These are phyloP conservation scores for Licmophora abbreviata DNA, from an alignment of 108 stramenopile genomes.

Conservation along the genomic window DNA sequence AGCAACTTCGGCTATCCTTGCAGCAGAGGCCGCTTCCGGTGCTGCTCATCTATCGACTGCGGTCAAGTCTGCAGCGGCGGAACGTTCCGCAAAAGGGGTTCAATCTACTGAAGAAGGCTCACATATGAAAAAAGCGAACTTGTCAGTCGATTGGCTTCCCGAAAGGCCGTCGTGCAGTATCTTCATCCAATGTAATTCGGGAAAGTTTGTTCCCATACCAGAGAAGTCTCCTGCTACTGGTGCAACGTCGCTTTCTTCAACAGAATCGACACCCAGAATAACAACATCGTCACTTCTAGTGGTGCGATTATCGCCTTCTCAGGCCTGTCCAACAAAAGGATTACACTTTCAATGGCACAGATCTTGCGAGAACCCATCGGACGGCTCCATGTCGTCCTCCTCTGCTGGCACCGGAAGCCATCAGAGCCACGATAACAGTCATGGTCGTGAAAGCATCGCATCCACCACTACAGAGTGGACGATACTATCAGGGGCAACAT, in stretches of 20 bases:
- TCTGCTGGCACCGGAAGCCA: no score
- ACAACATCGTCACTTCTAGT: slow-evolving; percentile 26
- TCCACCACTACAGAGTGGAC: slow-evolving; percentile 31
- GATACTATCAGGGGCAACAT: slow-evolving; percentile 35
- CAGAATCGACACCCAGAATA: slow-evolving; percentile 1
- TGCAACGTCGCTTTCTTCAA: no score
- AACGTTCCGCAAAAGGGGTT: no score
- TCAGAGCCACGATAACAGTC: neutral
- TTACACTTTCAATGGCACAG: slow-evolving; percentile 55
- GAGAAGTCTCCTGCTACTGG: no score
- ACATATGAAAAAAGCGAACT: no score
- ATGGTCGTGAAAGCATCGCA: neutral
- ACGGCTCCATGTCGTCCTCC: neutral
- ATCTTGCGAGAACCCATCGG: slow-evolving; percentile 15
- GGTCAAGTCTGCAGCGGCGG: no score
- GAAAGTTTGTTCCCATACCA: no score
- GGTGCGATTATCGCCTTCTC: slow-evolving; percentile 23
- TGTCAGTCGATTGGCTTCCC: no score
- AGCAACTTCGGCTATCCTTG: no score
- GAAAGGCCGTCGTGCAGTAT: neutral
- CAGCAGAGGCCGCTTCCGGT: no score
- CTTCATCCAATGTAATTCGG: neutral
- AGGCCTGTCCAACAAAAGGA: slow-evolving; percentile 9
- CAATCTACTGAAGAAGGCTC: no score
- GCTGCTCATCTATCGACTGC: no score